Evolutionary conservation across 352 stramenopile species (phyloP), one percentile per base, ranked within the genome.

Genomic region (Globisporangium barbulae): DNA sequence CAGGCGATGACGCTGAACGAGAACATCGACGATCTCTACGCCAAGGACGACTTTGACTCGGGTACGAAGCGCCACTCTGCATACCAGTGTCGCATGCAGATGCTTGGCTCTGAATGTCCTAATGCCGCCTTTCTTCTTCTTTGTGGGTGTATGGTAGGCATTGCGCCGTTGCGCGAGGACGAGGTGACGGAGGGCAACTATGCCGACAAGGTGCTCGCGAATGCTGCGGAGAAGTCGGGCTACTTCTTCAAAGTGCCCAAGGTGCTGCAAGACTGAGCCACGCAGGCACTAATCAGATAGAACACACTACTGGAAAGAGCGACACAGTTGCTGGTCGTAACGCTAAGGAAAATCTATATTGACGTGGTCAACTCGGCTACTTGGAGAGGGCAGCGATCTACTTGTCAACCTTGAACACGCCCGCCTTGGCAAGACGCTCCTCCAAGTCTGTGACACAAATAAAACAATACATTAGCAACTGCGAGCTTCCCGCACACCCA

Each of bases 221-320:
- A 95, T 42, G 84, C 86, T n/a, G 70, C 79, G 4, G 82, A 90
- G 59, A 88, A 79, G 53, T 79, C 76, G 53, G 86, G 86, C 28
- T 92, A 91, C 62, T 93, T 88, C 64, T 95, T 95, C 63, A 91
- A 93, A 69, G 86, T 95, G 17, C 86, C 86, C 25, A 93, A 93
- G 58, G 86, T 95, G 41, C 76, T 95, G 35, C 84, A 93, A 59
- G 84, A 95, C 45, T 92, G 71, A 76, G 57, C 49, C 61, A 68
- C 25, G 25, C 25, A 28, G 25, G 25, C 25, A 28, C 25, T 28
- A 28, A 28, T 28, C 25, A 28, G 25, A 28, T 28, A 28, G 25
- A 28, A 2, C 25, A 2, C 25, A 28, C 25, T 5, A 13, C 1
- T 7, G n/a, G 33, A 13, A 41, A 41, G 35, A 17, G 9, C 9